Base-by-base conservation (phyloP, 192 early-diverging fungal genomes). In the Mortierella antarctica region DNA sequence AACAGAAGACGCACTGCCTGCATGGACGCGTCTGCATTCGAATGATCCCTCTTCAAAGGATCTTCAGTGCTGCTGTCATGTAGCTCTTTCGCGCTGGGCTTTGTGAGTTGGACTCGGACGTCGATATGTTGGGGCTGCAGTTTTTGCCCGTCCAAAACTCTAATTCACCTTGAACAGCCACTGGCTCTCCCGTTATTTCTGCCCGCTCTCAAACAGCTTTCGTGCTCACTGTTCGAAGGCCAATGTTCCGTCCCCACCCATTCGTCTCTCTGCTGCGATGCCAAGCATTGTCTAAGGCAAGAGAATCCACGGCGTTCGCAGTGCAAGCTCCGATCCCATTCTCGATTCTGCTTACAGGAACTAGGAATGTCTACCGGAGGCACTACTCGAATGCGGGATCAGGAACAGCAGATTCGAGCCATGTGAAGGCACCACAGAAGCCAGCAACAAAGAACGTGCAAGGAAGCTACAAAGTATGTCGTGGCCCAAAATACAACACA, bases 391-490 rank as follows among this genome's bases (percentile, higher is more conserved):
- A 47, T 61, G 21, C 67, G 31, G 70, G 39, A 40, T n/a, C 52
- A 57, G n/a, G n/a, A n/a, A 13, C 31, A 70, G 21, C 31, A 2
- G 31, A 31, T 31, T 31, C 3, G 31, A 31, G 3, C 31, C 31
- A 47, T 45, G 13, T 15, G 47, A 7, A 69, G 18, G 41, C 52
- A 2, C 57, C 71, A 15, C 48, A 20, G 55, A 31, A 21, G 20
- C 21, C 40, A 17, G 13, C 56, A 9, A 65, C 47, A 3, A 76
- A 76, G 67, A 76, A 76, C 50, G 61, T 69, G 4, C 66, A 61
- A 18, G 74, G 74, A 15, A 76, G 49, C 21, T 69, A 48, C 54
- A 69, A 76, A 52, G 74, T 69, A 64, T 1, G 12, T 14, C 6
- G 15, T 5, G n/a, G 1, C 11, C 23, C 2, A 8, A 51, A 6